Base-by-base conservation (phyloP, 257 asterid species). In the Solanum tacnaense region DNA sequence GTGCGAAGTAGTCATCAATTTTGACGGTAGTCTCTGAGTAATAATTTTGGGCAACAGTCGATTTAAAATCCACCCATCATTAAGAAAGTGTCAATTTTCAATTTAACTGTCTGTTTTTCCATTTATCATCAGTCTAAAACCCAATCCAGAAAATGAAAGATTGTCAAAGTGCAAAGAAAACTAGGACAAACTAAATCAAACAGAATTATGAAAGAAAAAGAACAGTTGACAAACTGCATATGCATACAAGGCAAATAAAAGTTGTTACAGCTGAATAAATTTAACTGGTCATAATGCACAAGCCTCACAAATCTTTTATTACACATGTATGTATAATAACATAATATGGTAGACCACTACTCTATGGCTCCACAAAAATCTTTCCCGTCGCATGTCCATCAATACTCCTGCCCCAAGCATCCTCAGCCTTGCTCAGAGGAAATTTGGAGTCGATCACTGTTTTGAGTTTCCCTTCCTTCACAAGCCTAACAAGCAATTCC, bases 331-430 rank as follows among this genome's bases (percentile, higher is more conserved):
- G 3, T 13, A 27, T 68, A 25, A 68, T 9, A 82, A 9, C 13
- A 38, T 29, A 85, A 67, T 76, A 38, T 13, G 75, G 62, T 2
- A 67, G 78, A 67, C 5, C 36, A 34, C 67, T n/a, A 6, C 21
- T 46, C 68, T 60, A 91, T 1, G 88, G 91, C 84, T 93, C 94
- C 49, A 94, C 92, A 2, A 94, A 83, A 49, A 94, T 91, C 92
- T 96, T 96, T 41, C 97, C 97, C 0, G 96, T 93, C 5, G 98
- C 96, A 91, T 96, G 98, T 11, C 98, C 98, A 27, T 88, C 94
- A 1, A 93, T 88, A 60, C 91, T 79, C 92, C 88, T 93, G 4
- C 88, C 88, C 98, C 98, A 94, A 44, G 93, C 98, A 65, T 92
- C 95, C 85, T 91, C 96, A 52, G 91, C 95, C 46, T 78, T 89